Conservation (phyloP, 164 flowering plant genomes). For the Euptelea pleiosperma region DNA sequence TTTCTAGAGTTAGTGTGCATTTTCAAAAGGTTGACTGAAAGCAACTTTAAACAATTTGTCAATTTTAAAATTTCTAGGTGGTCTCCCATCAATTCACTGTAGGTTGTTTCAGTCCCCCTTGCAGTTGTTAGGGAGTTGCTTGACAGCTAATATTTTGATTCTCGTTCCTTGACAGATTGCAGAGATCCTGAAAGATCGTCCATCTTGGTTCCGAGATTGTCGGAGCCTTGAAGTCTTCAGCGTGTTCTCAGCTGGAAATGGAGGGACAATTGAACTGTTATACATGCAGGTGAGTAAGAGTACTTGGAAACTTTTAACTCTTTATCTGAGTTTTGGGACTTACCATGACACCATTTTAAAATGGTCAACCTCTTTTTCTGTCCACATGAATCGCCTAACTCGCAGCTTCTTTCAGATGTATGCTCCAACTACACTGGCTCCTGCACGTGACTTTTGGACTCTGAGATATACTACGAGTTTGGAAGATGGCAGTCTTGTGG, state of each 20-base stretch:
- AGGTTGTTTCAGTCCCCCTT: background rate
- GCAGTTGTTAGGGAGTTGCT: background rate
- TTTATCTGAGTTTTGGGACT: background rate
- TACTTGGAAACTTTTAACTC: background rate
- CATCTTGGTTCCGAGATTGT: constrained; percentile 95
- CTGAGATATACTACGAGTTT: constrained; percentile 78
- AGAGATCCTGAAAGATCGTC: constrained; percentile 95
- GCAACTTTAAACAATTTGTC: background rate
- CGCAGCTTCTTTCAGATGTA: constrained; percentile 48
- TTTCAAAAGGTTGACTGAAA: background rate
- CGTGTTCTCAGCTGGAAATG: constrained; percentile 83
- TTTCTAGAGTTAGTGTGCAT: background rate
- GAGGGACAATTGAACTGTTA: constrained; percentile 84
- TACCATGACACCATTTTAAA: background rate
- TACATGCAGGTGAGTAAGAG: constrained; percentile 69
- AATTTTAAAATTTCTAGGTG: background rate
- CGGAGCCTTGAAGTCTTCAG: constrained; percentile 88
- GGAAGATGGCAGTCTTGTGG: constrained; percentile 94
- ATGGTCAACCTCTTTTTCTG: background rate
- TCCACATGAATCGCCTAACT: background rate
- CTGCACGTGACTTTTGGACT: constrained; percentile 96
- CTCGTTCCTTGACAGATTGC: constrained; percentile 53
- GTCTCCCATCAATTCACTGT: background rate
- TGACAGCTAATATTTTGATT: background rate
- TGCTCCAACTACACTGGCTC: constrained; percentile 91